Percentiles rank a stretch among this genome's conserved stretches.
phyloP scores from a whole-genome alignment of 2,329 filamentous ascomycete genomes.

The Colletotrichum sp. region DNA sequence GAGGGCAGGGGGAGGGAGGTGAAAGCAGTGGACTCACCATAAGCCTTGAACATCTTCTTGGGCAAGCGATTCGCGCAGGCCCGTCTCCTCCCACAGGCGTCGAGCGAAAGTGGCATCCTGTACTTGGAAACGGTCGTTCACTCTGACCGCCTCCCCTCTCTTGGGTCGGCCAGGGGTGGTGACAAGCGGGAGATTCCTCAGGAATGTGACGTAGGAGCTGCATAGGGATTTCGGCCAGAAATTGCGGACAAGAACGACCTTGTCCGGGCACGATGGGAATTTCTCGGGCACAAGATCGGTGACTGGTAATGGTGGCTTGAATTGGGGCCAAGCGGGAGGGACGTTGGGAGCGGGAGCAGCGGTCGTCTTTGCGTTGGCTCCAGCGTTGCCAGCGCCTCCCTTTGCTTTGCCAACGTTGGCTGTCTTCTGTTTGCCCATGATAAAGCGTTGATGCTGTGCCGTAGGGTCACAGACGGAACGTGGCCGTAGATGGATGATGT shows the following conservation, averaged over 20 bases:
- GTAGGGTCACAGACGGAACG: background rate
- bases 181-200: constrained; percentile 70
- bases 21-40: constrained; percentile 45
- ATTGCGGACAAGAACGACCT: constrained; percentile 75
- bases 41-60: constrained; percentile 39
- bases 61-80: constrained; percentile 67
- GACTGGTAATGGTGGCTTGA: constrained; percentile 72
- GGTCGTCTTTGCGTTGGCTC: constrained; percentile 13
- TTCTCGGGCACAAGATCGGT: constrained; percentile 66
- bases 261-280: constrained; percentile 53
- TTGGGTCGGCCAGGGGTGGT: constrained; percentile 83
- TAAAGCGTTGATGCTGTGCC: constrained; percentile 14
- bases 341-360: constrained; percentile 16
- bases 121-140: constrained; percentile 90
- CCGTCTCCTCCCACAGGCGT: constrained; percentile 78
- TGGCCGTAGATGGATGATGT: constrained; percentile 2
- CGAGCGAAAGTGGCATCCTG: constrained; percentile 77
- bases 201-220: constrained; percentile 76
- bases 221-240: constrained; percentile 80
- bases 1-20: background rate
- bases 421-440: constrained; percentile 25
- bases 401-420: constrained; percentile 15
- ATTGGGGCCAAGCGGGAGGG: constrained; percentile 68
- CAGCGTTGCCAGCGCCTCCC: background rate
- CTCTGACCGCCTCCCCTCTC: constrained; percentile 79